Conservation (phyloP, 179 eudicot genomes). For the Gypsophila paniculata region DNA sequence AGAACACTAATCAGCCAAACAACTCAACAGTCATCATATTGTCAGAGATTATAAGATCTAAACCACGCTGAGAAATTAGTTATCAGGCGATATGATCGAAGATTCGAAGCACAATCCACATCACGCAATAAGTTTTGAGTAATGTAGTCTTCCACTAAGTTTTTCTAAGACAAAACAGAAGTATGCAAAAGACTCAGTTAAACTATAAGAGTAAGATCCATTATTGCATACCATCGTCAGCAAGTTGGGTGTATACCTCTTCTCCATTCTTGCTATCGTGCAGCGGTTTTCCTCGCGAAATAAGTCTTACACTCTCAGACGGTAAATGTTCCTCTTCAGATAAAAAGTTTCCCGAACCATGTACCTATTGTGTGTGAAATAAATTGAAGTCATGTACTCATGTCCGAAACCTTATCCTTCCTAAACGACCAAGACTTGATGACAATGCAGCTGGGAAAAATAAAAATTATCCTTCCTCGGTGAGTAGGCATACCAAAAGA, state of each 20-base stretch:
- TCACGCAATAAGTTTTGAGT: too few species aligned
- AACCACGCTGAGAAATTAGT: too few species aligned
- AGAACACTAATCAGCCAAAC: too few species aligned
- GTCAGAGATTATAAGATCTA: too few species aligned
- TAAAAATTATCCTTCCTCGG: too few species aligned
- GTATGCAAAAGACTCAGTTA: not conserved
- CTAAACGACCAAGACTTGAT: not conserved
- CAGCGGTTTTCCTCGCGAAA: constrained; percentile 64
- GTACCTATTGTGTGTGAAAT: constrained; percentile 41
- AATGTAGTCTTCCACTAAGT: too few species aligned
- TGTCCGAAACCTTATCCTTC: not conserved
- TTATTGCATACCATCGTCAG: constrained; percentile 55
- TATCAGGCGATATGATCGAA: too few species aligned
- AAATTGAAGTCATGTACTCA: not conserved
- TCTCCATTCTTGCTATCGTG: constrained; percentile 55
- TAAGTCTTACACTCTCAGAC: constrained; percentile 60
- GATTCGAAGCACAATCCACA: too few species aligned
- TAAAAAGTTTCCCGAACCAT: constrained; percentile 65
- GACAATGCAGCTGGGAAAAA: too few species aligned
- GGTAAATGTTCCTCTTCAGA: constrained; percentile 51
- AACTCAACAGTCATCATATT: too few species aligned
- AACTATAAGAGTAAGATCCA: constrained; percentile 17
- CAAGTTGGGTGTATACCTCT: constrained; percentile 45
- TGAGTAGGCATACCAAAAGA: too few species aligned
- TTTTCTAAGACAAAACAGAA: not conserved